Evolutionary conservation across 2,329 filamentous ascomycete species (phyloP).

Genomic region (Parastagonospora nodorum): DNA sequence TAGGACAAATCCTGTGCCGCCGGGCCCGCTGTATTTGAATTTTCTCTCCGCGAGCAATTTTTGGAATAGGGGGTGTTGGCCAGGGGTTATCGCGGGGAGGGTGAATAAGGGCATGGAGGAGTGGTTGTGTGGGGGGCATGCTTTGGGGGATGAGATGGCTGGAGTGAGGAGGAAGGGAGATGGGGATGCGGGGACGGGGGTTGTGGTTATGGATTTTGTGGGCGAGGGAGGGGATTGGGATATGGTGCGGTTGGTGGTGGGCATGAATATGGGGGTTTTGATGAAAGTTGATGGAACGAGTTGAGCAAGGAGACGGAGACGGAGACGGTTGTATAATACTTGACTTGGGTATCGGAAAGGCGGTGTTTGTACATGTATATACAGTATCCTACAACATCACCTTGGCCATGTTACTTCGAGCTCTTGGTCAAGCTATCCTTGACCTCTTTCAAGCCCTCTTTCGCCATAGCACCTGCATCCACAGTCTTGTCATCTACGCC

Average conservation of each 20-base stretch:
- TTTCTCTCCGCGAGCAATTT: conserved; percentile 93
- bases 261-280: conserved; percentile 76
- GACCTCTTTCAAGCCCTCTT: conserved; percentile 34
- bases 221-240: conserved; percentile 89
- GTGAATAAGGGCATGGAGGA: conserved; percentile 77
- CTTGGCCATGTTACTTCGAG: neutral
- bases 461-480: conserved; percentile 29
- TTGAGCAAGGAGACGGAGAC: neutral
- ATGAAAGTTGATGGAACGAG: conserved; percentile 1
- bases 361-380: conserved; percentile 18
- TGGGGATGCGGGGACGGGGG: conserved; percentile 75
- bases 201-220: conserved; percentile 94
- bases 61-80: conserved; percentile 91
- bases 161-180: conserved; percentile 53
- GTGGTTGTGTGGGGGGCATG: conserved; percentile 62
- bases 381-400: conserved; percentile 1
- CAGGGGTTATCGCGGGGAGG: conserved; percentile 84
- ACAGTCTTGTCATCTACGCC: conserved; percentile 23
- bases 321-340: conserved; percentile 45
- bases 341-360: conserved; percentile 50
- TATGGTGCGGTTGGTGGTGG: conserved; percentile 81
- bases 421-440: conserved; percentile 34
- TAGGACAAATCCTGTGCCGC: conserved; percentile 48
- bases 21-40: conserved; percentile 79
- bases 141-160: conserved; percentile 29